These are phyloP conservation scores for Phaeoacremonium minimum DNA, from an alignment of 2,329 filamentous ascomycete genomes.

Conservation along the genomic window DNA sequence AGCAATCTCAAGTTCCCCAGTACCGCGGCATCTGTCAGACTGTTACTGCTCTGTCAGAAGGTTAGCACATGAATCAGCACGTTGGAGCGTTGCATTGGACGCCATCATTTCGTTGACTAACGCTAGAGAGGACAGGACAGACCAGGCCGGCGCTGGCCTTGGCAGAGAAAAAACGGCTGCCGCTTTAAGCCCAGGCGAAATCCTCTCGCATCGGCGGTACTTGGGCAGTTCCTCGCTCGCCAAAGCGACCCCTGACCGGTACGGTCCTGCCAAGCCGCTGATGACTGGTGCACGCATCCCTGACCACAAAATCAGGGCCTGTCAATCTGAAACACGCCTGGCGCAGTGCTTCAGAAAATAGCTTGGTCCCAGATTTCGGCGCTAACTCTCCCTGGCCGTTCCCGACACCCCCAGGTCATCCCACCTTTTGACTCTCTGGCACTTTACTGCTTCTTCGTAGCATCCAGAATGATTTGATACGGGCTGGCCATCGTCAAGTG, in stretches of 20 bases:
- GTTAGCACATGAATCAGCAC: no score
- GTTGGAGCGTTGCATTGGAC: no score
- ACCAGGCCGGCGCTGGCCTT: constrained; percentile 18
- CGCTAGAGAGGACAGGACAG: no score
- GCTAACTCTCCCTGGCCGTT: constrained; percentile 21
- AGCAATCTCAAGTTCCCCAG: no score
- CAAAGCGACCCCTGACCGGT: no score
- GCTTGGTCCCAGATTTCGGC: constrained; percentile 25
- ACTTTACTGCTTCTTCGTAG: not conserved
- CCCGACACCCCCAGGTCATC: constrained; percentile 5
- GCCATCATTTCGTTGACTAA: no score
- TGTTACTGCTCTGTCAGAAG: no score
- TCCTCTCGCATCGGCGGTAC: not conserved
- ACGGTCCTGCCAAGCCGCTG: not conserved
- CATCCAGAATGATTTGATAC: constrained; percentile 9
- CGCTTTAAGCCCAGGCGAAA: not conserved
- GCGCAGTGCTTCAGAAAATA: constrained; percentile 44
- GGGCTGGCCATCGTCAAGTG: not conserved
- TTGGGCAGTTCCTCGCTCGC: no score
- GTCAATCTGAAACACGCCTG: constrained; percentile 45
- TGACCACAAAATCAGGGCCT: not conserved
- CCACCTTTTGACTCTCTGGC: not conserved
- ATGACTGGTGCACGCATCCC: not conserved
- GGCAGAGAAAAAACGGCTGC: constrained; percentile 13
- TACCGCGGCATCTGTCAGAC: no score